A percentile compares a stretch with the other conserved stretches of the same genome.
Evolutionary conservation across 305 asterid genomes (phyloP).

Genomic region (Lippia alba): DNA sequence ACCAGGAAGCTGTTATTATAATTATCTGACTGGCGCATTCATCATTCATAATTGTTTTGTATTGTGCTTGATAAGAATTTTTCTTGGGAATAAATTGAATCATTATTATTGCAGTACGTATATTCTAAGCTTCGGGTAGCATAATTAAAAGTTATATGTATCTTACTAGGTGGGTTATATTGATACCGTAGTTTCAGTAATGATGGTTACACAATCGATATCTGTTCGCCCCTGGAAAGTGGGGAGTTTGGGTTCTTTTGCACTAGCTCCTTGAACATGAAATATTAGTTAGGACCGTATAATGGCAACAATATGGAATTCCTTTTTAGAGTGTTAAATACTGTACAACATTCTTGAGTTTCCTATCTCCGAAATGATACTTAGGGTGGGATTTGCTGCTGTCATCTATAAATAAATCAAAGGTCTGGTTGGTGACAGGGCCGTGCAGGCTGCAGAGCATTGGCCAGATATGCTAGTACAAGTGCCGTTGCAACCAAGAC

Average conservation of each 20-base stretch:
- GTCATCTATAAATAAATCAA: slow-evolving; percentile 1
- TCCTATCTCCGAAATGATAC: background rate
- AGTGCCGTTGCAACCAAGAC: slow-evolving; percentile 67
- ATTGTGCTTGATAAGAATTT: background rate
- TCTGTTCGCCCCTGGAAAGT: slow-evolving; percentile 11
- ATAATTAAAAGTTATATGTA: background rate
- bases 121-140: background rate
- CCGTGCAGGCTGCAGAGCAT: slow-evolving; percentile 47
- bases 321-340: background rate
- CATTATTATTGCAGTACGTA: background rate
- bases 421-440: slow-evolving; percentile 48
- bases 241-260: background rate
- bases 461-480: slow-evolving; percentile 79
- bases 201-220: slow-evolving; percentile 11
- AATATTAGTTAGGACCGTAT: background rate
- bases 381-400: slow-evolving; percentile 17
- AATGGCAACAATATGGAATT: background rate
- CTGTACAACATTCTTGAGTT: background rate
- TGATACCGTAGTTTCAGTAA: background rate
- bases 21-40: background rate
- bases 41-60: background rate
- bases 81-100: slow-evolving; percentile 17
- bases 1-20: background rate
- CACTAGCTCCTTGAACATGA: slow-evolving; percentile 2
- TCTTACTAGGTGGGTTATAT: background rate